These are phyloP conservation scores for Apiospora marii DNA, from an alignment of 2,329 filamentous ascomycete species.

Conservation along the genomic window DNA sequence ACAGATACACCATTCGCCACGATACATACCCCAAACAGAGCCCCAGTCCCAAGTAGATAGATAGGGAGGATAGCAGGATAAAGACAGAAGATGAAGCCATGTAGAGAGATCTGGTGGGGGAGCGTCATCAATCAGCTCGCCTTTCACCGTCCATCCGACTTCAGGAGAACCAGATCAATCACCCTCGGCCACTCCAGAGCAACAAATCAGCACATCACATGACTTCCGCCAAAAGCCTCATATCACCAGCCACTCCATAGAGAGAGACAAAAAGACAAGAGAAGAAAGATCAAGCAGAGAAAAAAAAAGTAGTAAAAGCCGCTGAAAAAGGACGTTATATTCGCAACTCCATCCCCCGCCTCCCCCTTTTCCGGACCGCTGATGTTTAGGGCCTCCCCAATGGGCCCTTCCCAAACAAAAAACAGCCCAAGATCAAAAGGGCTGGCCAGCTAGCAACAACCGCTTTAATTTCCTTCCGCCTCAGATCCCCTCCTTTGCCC, in stretches of 20 bases:
- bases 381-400: not conserved
- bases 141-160: not conserved
- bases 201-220: too few relatives aligned
- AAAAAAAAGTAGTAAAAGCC: not conserved
- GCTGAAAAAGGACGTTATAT: conserved; percentile 25
- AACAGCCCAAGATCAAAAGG: not conserved
- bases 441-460: conserved; percentile 23
- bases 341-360: conserved; percentile 11
- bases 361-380: conserved; percentile 1
- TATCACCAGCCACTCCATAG: not conserved
- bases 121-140: not conserved
- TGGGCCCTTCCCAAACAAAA: not conserved
- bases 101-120: not conserved
- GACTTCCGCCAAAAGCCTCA: not conserved
- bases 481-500: conserved; percentile 5
- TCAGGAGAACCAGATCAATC: not conserved
- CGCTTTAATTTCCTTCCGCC: conserved; percentile 12
- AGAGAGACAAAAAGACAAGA: not conserved
- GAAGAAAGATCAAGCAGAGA: not conserved
- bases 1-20: conserved; percentile 1
- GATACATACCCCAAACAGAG: not conserved
- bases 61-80: not conserved
- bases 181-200: too few relatives aligned
- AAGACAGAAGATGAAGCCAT: not conserved
- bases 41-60: not conserved